Conservation (phyloP, 768 basidiomycete genomes). For the Crassisporium funariophilum region DNA sequence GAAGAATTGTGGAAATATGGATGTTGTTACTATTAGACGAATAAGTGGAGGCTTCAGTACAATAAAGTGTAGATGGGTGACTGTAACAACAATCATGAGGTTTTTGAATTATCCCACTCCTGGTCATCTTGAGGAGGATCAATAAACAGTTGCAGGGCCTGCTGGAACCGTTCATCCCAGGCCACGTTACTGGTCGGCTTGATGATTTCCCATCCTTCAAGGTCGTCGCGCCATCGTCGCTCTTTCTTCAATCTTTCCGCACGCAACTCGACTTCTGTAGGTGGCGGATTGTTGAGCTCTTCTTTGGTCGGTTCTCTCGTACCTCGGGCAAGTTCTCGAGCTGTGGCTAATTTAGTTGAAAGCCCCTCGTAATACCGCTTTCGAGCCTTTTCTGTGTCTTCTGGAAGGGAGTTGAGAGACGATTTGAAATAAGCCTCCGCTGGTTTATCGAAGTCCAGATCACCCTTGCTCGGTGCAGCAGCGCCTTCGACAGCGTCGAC, state of each 20-base stretch:
- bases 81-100: conserved; percentile 12
- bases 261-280: conserved; percentile 85
- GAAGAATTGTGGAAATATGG: too few species aligned
- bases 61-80: too few species aligned
- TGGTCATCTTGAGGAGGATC: conserved; percentile 35
- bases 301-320: conserved; percentile 85
- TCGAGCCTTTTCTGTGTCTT: conserved; percentile 68
- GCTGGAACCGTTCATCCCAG: conserved; percentile 79
- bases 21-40: too few species aligned
- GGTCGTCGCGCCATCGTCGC: conserved; percentile 77
- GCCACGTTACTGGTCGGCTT: conserved; percentile 59
- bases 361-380: conserved; percentile 77
- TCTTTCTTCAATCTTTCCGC: conserved; percentile 91
- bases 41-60: too few species aligned
- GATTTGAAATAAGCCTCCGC: conserved; percentile 71
- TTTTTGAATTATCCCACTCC: conserved; percentile 8
- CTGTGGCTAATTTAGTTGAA: conserved; percentile 62
- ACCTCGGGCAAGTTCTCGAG: conserved; percentile 75
- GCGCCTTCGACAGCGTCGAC: conserved; percentile 20
- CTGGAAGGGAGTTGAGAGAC: conserved; percentile 53
- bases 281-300: conserved; percentile 75
- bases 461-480: conserved; percentile 35
- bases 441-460: conserved; percentile 74
- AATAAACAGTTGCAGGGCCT: conserved; percentile 61
- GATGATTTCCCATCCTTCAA: conserved; percentile 79